phyloP scores from a whole-genome alignment of 2,329 filamentous ascomycete species.

The Westerdykella sp. region DNA sequence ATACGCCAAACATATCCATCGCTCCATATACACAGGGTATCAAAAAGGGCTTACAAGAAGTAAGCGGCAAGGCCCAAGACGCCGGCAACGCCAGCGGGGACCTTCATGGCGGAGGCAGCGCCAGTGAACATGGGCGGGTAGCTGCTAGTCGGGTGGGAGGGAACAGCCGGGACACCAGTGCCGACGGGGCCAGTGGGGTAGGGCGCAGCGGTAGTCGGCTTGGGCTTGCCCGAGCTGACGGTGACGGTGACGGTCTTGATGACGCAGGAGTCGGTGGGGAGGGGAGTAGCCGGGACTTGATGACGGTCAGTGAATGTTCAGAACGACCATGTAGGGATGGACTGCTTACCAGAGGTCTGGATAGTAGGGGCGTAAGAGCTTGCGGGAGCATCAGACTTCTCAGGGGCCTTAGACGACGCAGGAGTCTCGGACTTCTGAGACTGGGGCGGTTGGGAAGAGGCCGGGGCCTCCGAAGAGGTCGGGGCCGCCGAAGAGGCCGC shows the following conservation, averaged over 20 bases:
- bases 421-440: background rate
- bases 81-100: slow-evolving; percentile 13
- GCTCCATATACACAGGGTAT: background rate
- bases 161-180: background rate
- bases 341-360: background rate
- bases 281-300: slow-evolving; percentile 1
- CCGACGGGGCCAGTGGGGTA: slow-evolving; percentile 1
- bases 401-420: background rate
- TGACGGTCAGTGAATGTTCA: background rate
- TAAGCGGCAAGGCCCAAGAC: slow-evolving; percentile 15
- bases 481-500: too few relatives aligned
- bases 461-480: too few relatives aligned
- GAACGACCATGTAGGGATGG: background rate
- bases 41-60: slow-evolving; percentile 10
- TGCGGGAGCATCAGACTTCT: background rate
- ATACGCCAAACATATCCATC: background rate
- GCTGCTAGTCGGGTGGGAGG: slow-evolving; percentile 5
- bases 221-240: slow-evolving; percentile 1
- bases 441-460: background rate
- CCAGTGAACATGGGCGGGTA: slow-evolving; percentile 14
- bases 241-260: slow-evolving; percentile 8
- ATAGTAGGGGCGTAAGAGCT: background rate
- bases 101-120: slow-evolving; percentile 12
- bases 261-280: slow-evolving; percentile 6
- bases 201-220: slow-evolving; percentile 1